Evolutionary conservation across 73 alveolate species (phyloP).

Genomic region (Tetrahymena borealis): DNA sequence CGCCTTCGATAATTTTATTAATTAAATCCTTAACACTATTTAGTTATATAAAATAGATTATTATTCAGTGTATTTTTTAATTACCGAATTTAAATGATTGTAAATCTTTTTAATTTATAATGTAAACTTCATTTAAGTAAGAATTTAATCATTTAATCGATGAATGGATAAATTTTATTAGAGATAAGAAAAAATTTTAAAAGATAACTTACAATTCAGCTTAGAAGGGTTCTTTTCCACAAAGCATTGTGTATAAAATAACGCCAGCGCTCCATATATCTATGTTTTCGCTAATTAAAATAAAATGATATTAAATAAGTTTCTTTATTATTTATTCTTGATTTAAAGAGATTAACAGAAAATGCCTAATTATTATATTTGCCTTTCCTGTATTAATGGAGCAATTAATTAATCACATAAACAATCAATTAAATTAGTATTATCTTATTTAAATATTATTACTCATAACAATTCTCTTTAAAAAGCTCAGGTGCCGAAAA

Average conservation of each 20-base stretch:
- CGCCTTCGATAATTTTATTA: neutral
- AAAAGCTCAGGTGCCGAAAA: conserved; percentile 45
- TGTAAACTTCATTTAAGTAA: too few species aligned
- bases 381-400: too few species aligned
- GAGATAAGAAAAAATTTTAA: neutral
- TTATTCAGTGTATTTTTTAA: too few species aligned
- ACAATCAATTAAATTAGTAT: too few species aligned
- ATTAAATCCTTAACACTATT: neutral
- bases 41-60: too few species aligned
- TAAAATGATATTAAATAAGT: too few species aligned
- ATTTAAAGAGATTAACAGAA: too few species aligned
- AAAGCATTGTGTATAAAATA: conserved; percentile 27
- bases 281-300: conserved; percentile 19
- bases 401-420: too few species aligned
- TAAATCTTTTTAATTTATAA: too few species aligned
- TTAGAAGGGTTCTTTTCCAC: conserved; percentile 30
- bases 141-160: neutral
- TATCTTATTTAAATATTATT: neutral
- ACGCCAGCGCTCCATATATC: conserved; percentile 50
- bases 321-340: too few species aligned
- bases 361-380: too few species aligned
- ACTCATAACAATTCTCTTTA: conserved; percentile 38
- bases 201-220: conserved; percentile 22
- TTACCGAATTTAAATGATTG: too few species aligned
- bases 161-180: neutral